These are phyloP conservation scores for Angomonas ambiguus DNA, from an alignment of 208 protist genomes.

Conservation along the genomic window DNA sequence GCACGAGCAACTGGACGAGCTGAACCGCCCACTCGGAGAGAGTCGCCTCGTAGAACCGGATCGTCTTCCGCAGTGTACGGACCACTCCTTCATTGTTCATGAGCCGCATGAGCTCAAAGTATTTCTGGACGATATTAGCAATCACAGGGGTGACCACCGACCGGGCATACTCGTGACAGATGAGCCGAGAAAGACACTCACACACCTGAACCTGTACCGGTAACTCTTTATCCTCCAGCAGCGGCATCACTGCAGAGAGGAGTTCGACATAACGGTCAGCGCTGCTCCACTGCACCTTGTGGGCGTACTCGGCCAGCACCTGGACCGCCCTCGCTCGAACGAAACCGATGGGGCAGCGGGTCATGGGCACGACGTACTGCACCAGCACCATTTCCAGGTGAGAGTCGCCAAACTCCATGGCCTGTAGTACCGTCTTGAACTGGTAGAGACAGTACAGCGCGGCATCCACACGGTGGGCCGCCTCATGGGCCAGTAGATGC, in stretches of 20 bases:
- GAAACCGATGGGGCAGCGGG: conserved; percentile 65
- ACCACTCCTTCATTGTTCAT: conserved; percentile 91
- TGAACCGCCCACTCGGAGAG: conserved; percentile 86
- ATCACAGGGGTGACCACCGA: conserved; percentile 84
- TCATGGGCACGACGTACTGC: conserved; percentile 69
- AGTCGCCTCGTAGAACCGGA: conserved; percentile 73
- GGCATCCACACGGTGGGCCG: conserved; percentile 68
- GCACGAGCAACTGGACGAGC: conserved; percentile 75
- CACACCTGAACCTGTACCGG: conserved; percentile 89
- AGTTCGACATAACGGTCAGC: conserved; percentile 45
- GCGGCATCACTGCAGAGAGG: conserved; percentile 51
- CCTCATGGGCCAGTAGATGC: conserved; percentile 27
- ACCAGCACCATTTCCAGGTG: conserved; percentile 80
- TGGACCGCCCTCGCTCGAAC: conserved; percentile 80
- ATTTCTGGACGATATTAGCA: conserved; percentile 83
- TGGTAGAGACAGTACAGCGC: conserved; percentile 71
- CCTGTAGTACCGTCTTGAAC: conserved; percentile 50
- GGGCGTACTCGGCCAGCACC: conserved; percentile 62
- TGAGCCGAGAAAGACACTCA: conserved; percentile 73
- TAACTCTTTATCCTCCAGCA: conserved; percentile 80
- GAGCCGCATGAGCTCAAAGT: conserved; percentile 87
- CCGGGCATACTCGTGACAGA: conserved; percentile 56
- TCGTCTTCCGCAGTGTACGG: conserved; percentile 83
- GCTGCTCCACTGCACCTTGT: conserved; percentile 66
- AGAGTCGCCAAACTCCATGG: conserved; percentile 52